These are phyloP conservation scores for Karstenula rhodostoma DNA, from an alignment of 2,329 filamentous ascomycete genomes.

Conservation along the genomic window DNA sequence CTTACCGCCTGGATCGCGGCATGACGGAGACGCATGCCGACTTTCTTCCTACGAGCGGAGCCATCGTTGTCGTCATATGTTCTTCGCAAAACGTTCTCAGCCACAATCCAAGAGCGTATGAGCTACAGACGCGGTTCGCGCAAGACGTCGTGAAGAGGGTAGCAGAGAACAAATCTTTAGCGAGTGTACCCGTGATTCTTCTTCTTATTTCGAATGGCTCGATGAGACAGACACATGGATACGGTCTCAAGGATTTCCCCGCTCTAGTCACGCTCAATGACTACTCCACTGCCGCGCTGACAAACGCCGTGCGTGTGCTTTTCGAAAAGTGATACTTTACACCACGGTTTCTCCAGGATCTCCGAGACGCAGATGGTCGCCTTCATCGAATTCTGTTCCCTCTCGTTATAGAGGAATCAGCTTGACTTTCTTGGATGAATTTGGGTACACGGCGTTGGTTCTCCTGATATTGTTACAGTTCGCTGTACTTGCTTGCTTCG, in stretches of 20 bases:
- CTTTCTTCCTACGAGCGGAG: slow-evolving; percentile 68
- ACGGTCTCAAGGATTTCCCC: slow-evolving; percentile 37
- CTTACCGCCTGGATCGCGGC: slow-evolving; percentile 70
- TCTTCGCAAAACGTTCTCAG: slow-evolving; percentile 37
- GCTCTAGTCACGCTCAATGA: slow-evolving; percentile 37
- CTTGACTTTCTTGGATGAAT: not conserved
- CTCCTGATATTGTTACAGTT: slow-evolving; percentile 11
- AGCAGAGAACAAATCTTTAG: slow-evolving; percentile 23
- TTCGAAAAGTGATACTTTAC: slow-evolving; percentile 31
- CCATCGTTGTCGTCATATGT: slow-evolving; percentile 66
- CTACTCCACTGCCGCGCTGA: slow-evolving; percentile 38
- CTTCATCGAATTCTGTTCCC: not conserved
- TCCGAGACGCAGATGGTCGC: not conserved
- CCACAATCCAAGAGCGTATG: slow-evolving; percentile 34
- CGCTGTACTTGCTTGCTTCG: slow-evolving; percentile 10
- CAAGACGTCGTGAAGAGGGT: slow-evolving; percentile 29
- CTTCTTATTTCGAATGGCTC: slow-evolving; percentile 36
- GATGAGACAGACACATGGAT: slow-evolving; percentile 25
- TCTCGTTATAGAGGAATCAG: not conserved
- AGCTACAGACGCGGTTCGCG: slow-evolving; percentile 43
- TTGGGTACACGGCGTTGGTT: not conserved
- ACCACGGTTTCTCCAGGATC: not conserved
- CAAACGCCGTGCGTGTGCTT: slow-evolving; percentile 34
- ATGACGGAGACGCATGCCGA: slow-evolving; percentile 70
- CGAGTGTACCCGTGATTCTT: slow-evolving; percentile 34